Conservation (phyloP, 2,329 filamentous ascomycete species). For the Chaetomium sp. region DNA sequence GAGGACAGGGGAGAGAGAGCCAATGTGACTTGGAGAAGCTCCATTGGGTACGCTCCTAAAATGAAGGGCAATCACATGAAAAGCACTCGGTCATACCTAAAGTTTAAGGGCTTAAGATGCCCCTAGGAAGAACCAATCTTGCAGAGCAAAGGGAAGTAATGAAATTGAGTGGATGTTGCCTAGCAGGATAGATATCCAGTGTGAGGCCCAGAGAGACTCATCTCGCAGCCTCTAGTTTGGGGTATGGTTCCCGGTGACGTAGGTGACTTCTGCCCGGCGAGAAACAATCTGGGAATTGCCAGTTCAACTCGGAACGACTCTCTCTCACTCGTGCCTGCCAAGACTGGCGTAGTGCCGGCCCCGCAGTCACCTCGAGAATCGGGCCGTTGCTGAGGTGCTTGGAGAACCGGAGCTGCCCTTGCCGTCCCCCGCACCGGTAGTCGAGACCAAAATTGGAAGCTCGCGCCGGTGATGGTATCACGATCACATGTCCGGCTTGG, state of each 20-base stretch:
- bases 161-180: too few relatives aligned
- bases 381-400: conserved; percentile 33
- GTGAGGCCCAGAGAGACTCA: neutral
- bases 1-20: neutral
- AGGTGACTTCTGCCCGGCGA: too few relatives aligned
- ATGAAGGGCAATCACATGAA: neutral
- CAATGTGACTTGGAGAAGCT: neutral
- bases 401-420: neutral
- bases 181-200: neutral
- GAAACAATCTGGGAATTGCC: neutral
- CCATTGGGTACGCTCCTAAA: neutral
- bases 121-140: too few relatives aligned
- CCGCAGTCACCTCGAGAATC: conserved; percentile 28
- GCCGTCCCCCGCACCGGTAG: conserved; percentile 22
- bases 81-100: neutral
- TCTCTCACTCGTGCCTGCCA: neutral
- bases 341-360: neutral
- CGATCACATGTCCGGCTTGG: neutral
- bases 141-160: too few relatives aligned
- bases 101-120: too few relatives aligned
- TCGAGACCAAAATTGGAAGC: conserved; percentile 13
- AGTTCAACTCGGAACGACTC: too few relatives aligned
- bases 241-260: too few relatives aligned
- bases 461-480: conserved; percentile 6
- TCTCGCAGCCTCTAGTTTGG: too few relatives aligned